Percentiles rank a stretch among this genome's conserved stretches.
Conservation (phyloP, 345 rosid genomes). For the Eucalyptus guilfoylei region DNA sequence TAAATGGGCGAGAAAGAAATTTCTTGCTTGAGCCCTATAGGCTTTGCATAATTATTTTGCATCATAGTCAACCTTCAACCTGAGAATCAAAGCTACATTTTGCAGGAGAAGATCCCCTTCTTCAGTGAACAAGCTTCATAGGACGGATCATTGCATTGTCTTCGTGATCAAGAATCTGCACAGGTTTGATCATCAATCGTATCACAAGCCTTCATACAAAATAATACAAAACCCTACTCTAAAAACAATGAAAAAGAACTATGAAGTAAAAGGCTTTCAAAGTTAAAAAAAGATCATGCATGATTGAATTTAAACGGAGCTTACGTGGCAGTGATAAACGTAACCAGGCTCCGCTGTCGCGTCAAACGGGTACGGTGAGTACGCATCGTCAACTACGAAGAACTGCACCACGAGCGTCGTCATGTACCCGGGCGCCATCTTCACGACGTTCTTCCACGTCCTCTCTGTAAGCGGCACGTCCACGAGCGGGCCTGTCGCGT, state of each 20-base stretch:
- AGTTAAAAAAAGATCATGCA: neutral
- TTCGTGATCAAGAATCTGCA: slow-evolving; percentile 88
- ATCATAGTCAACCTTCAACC: neutral
- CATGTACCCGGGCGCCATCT: slow-evolving; percentile 48
- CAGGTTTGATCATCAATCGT: neutral
- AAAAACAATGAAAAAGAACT: neutral
- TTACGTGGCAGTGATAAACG: slow-evolving; percentile 87
- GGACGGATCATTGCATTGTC: slow-evolving; percentile 94
- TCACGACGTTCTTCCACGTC: slow-evolving; percentile 89
- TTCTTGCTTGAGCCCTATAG: neutral
- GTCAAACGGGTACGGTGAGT: slow-evolving; percentile 47
- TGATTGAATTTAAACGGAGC: neutral
- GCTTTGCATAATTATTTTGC: neutral
- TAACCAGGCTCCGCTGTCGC: slow-evolving; percentile 66
- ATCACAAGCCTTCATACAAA: neutral
- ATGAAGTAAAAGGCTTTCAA: neutral
- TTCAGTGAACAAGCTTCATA: slow-evolving; percentile 17
- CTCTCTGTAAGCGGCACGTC: slow-evolving; percentile 46
- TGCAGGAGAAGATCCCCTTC: neutral
- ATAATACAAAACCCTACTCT: neutral
- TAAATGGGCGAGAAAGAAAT: neutral
- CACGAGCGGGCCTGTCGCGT: slow-evolving; percentile 38
- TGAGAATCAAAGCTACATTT: neutral
- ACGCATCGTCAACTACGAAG: slow-evolving; percentile 35
- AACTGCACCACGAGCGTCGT: slow-evolving; percentile 53